Base-by-base conservation (phyloP, 129 eudicot genomes). In the Heracleum sosnowskyi region DNA sequence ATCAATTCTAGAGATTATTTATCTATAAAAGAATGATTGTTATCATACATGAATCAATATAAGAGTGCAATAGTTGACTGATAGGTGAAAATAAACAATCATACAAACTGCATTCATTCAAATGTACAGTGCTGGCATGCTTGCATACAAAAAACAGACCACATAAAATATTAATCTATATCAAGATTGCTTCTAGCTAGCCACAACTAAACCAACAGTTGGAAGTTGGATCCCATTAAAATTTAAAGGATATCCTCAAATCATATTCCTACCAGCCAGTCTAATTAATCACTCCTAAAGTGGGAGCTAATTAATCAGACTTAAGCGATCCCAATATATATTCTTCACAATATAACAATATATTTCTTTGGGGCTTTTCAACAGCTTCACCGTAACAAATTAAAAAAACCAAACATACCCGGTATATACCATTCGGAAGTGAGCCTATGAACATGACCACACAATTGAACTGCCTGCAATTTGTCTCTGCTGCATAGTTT, bases 221-320 rank as follows among this genome's bases (percentile, higher is more conserved):
- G 40, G 36, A 53, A 53, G 39, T 66, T 55, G 37, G 62, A 51
- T 51, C 28, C 2, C 0, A 1, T 35, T 5, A 1, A 20, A 77
- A 31, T 64, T 15, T 64, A 36, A 36, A 3, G 37, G 64, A 34
- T 13, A 20, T 24, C 45, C 51, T 31, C 76, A 45, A 29, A 64
- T 75, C 24, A 31, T 76, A n/a, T 64, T 66, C 20, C 20, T 62
- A 75, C 79, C 70, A 64, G 76, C 83, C 49, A 5, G 76, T 37
- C 22, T 31, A 2, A 69, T 57, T 62, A 78, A 74, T 28, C 68
- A 60, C 75, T 29, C 75, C 37, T 37, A 24, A 31, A 74, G 60
- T 76, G 45, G 29, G 73, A 42, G 69, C 72, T 55, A 29, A n/a
- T 31, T 55, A 29, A n/a, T 31, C 8, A 37, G 42, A 49, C 69